Evolutionary conservation across 176 grass and related monocot genomes (phyloP).

Genomic region (Coix lacrymajobi): DNA sequence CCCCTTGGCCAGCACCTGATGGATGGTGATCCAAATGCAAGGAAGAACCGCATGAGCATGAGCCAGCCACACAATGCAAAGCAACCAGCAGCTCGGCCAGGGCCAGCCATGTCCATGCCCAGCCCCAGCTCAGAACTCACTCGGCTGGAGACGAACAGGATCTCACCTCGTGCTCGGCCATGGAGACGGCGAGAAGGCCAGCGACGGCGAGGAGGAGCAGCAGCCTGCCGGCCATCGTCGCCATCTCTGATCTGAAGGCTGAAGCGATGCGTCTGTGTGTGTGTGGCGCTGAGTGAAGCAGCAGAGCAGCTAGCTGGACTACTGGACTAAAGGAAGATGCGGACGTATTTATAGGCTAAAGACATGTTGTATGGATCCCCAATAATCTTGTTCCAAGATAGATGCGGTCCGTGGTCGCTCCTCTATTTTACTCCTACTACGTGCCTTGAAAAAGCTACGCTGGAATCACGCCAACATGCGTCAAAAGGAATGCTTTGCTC

Average conservation of each 20-base stretch:
- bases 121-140: too few species aligned
- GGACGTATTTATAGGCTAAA: slow-evolving; percentile 12
- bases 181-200: slow-evolving; percentile 30
- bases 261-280: neutral
- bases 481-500: neutral
- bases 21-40: neutral
- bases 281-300: neutral
- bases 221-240: slow-evolving; percentile 31
- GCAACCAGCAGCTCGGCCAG: too few species aligned
- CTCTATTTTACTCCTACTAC: neutral
- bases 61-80: neutral
- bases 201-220: slow-evolving; percentile 44
- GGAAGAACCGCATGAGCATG: neutral
- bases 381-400: neutral
- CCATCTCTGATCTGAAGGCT: neutral
- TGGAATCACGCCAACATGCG: slow-evolving; percentile 18
- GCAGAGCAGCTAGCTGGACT: neutral
- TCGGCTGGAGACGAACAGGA: neutral
- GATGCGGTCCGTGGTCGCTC: neutral
- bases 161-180: slow-evolving; percentile 45
- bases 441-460: neutral
- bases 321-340: neutral
- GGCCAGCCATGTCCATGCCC: too few species aligned
- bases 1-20: slow-evolving; percentile 12
- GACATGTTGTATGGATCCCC: neutral